A percentile compares a stretch with the other conserved stretches of the same genome.
These are phyloP conservation scores for Zygosaccharomyces pseudorouxii DNA, from an alignment of 805 yeast genomes.

Conservation along the genomic window DNA sequence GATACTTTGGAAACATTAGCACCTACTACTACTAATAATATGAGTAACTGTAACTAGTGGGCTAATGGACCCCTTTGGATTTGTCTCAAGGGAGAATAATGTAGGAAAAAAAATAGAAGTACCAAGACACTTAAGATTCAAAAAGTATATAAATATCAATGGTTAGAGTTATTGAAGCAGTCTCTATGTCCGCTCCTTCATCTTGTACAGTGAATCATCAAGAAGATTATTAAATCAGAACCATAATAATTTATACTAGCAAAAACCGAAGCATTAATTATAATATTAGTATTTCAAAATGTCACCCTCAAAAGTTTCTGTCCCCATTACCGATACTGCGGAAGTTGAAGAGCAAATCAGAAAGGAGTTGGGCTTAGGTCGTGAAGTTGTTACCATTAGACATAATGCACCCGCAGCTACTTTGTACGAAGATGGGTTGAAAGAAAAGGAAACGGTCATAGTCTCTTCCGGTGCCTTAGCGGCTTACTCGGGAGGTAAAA, in stretches of 20 bases:
- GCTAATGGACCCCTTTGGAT: no score
- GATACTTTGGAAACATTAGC: neutral
- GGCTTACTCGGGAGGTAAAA: constrained; percentile 92
- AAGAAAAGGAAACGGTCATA: constrained; percentile 86
- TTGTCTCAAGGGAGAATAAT: no score
- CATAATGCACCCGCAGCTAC: constrained; percentile 93
- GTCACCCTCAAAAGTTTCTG: constrained; percentile 17
- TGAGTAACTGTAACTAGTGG: no score
- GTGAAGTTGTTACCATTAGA: constrained; percentile 58
- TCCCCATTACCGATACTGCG: constrained; percentile 11
- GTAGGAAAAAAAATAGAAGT: no score
- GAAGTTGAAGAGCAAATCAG: constrained; percentile 32
- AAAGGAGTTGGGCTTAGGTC: constrained; percentile 44
- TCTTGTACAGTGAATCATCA: neutral
- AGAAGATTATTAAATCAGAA: neutral
- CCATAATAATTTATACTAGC: neutral
- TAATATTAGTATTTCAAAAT: neutral
- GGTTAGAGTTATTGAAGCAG: no score
- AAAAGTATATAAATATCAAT: no score
- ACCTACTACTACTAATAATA: neutral
- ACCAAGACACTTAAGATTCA: no score
- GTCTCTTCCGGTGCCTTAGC: constrained; percentile 91
- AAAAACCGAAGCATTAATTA: neutral
- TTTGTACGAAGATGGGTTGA: constrained; percentile 88
- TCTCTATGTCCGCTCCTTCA: no score